These are phyloP conservation scores for Pisolithus orientalis DNA, from an alignment of 768 basidiomycete genomes.

Conservation along the genomic window DNA sequence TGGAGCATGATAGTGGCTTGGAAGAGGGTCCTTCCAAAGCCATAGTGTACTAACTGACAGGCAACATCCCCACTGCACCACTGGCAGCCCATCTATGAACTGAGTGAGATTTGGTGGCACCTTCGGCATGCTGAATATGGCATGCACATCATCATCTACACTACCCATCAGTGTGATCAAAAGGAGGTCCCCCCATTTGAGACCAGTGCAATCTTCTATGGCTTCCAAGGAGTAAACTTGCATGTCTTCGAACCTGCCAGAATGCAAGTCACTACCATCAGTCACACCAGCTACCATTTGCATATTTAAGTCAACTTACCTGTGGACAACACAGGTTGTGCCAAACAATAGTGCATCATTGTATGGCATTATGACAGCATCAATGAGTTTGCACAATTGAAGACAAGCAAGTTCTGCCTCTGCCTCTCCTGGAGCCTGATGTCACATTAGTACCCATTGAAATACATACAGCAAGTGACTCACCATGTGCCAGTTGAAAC, in stretches of 20 bases:
- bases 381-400: not conserved
- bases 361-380: not conserved
- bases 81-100: not conserved
- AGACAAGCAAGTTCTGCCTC: slow-evolving; percentile 3
- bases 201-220: not conserved
- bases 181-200: not conserved
- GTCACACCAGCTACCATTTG: not conserved
- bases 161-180: not conserved
- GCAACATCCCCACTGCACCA: not conserved
- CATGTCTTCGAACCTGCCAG: not conserved
- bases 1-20: not conserved
- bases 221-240: not conserved
- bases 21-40: not conserved
- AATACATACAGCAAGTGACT: not conserved
- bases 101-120: not conserved
- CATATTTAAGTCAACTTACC: not conserved
- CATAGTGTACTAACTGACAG: not conserved
- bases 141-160: not conserved
- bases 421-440: slow-evolving; percentile 3
- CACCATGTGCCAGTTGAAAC: slow-evolving; percentile 30
- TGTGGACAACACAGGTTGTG: not conserved
- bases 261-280: too few relatives aligned
- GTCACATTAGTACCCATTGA: not conserved
- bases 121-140: not conserved
- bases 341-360: slow-evolving; percentile 4